Percentiles rank a stretch among this genome's conserved stretches.
Evolutionary conservation across 257 asterid genomes (phyloP).

Genomic region (Knoxia roxburghii): DNA sequence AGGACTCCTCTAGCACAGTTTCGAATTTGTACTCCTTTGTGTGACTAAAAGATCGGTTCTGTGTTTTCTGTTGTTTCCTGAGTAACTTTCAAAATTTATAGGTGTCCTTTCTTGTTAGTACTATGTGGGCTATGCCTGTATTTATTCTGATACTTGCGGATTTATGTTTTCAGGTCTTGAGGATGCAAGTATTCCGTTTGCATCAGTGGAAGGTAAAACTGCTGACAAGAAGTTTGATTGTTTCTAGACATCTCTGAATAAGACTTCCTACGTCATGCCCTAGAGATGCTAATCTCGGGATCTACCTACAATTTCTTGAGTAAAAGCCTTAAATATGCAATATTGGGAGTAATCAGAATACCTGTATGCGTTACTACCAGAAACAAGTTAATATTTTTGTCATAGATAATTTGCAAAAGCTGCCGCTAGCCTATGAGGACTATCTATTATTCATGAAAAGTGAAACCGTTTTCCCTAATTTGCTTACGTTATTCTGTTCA

Average conservation of each 20-base stretch:
- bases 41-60: too few relatives aligned
- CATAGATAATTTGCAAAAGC: background rate
- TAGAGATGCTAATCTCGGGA: background rate
- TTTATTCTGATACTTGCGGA: background rate
- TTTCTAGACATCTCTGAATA: background rate
- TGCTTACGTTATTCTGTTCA: background rate
- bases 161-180: constrained; percentile 28
- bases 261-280: background rate
- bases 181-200: constrained; percentile 26
- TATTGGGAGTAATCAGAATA: background rate
- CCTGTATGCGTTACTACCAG: background rate
- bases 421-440: background rate
- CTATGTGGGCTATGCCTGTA: background rate
- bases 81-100: background rate
- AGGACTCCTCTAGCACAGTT: background rate
- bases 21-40: background rate
- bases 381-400: background rate
- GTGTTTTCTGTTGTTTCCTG: too few relatives aligned
- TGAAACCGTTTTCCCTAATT: background rate
- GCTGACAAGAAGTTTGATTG: constrained; percentile 1
- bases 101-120: background rate
- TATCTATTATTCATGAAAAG: background rate
- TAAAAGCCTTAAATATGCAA: background rate
- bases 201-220: constrained; percentile 31
- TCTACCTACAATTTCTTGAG: background rate